Conservation (phyloP, 441 rosid genomes). For the Jatropha multifida region DNA sequence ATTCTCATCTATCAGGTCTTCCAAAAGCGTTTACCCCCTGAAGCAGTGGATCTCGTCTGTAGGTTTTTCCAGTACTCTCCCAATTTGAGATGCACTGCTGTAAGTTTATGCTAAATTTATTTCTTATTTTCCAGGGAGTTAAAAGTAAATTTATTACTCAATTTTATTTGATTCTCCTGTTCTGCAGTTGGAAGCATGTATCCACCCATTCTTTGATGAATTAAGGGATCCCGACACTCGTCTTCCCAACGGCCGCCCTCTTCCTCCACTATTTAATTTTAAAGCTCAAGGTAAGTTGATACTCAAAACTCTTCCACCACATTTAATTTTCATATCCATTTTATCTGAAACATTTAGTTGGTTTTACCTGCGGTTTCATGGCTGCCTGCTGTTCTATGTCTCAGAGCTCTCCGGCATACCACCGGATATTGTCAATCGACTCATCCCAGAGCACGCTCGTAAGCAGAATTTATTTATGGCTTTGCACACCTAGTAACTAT, state of each 20-base stretch:
- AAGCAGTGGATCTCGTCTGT: slow-evolving; percentile 96
- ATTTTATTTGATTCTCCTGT: not conserved
- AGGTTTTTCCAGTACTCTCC: slow-evolving; percentile 98
- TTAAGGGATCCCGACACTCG: slow-evolving; percentile 88
- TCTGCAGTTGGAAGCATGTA: slow-evolving; percentile 82
- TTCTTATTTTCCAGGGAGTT: slow-evolving; percentile 2
- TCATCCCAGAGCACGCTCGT: slow-evolving; percentile 85
- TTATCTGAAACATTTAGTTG: not conserved
- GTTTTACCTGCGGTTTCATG: not conserved
- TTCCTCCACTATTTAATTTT: slow-evolving; percentile 89
- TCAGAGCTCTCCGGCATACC: slow-evolving; percentile 79
- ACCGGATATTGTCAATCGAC: slow-evolving; percentile 61
- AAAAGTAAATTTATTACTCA: not conserved
- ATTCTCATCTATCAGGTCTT: slow-evolving; percentile 58
- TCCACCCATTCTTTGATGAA: slow-evolving; percentile 94
- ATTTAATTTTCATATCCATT: not conserved
- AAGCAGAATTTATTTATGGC: slow-evolving; percentile 95
- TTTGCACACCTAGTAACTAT: slow-evolving; percentile 42
- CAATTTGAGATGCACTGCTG: slow-evolving; percentile 97
- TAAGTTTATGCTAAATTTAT: slow-evolving; percentile 38
- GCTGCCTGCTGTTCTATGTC: not conserved
- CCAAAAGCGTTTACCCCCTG: slow-evolving; percentile 94
- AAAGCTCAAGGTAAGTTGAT: slow-evolving; percentile 62
- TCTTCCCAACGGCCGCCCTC: slow-evolving; percentile 94
- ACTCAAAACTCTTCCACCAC: not conserved